Conservation (phyloP, 2,329 filamentous ascomycete species). For the Fusarium lyarnte region DNA sequence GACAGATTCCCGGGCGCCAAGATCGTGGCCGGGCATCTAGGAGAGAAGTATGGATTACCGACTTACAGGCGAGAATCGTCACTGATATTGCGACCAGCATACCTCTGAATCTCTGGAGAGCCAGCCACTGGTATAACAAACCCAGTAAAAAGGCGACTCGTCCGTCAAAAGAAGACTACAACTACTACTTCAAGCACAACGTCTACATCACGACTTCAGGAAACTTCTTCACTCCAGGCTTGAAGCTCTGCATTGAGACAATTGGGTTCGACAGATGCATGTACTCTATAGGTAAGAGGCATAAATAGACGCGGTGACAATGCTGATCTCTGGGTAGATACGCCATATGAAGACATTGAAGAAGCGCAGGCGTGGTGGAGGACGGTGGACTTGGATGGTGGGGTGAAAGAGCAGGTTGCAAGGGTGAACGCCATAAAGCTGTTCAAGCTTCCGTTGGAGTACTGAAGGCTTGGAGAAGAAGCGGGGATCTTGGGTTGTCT, state of each 20-base stretch:
- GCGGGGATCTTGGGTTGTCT: neutral
- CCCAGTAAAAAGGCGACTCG: neutral
- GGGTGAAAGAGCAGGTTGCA: neutral
- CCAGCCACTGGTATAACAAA: conserved; percentile 17
- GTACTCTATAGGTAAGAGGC: conserved; percentile 9
- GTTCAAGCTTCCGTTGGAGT: conserved; percentile 5
- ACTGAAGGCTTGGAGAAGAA: fast-evolving
- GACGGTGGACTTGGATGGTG: neutral
- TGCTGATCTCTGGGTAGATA: neutral
- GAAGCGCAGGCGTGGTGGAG: conserved; percentile 24
- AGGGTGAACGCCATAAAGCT: conserved; percentile 9
- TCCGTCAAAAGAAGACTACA: conserved; percentile 5
- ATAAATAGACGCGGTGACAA: no score
- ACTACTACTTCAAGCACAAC: conserved; percentile 7
- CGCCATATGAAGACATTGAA: neutral
- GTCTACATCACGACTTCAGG: conserved; percentile 17
- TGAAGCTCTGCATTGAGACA: conserved; percentile 10
- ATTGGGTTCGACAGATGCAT: conserved; percentile 3
- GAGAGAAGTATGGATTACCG: conserved; percentile 8
- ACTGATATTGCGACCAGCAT: neutral
- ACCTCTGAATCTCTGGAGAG: conserved; percentile 13
- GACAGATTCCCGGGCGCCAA: conserved; percentile 1
- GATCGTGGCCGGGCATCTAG: conserved; percentile 15
- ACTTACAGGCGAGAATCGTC: neutral
- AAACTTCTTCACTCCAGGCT: neutral